phyloP scores from a whole-genome alignment of 1,139 yeast genomes.

The Pichia sp. region DNA sequence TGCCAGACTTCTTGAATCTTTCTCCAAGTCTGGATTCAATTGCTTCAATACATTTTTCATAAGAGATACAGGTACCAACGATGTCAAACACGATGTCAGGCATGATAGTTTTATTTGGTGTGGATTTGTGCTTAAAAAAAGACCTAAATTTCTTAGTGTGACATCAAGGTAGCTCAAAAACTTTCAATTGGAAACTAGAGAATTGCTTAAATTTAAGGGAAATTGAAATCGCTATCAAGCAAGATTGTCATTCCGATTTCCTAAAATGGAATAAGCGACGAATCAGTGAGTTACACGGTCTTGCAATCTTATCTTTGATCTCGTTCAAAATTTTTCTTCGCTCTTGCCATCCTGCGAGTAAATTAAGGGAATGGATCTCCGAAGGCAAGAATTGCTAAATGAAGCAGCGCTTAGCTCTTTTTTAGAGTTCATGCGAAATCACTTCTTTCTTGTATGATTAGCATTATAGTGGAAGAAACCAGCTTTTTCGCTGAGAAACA shows the following conservation, averaged over 20 bases:
- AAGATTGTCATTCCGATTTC: background rate
- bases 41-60: conserved; percentile 24
- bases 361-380: background rate
- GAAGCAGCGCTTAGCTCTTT: background rate
- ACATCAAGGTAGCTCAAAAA: no score
- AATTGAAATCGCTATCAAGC: background rate
- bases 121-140: no score
- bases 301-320: no score
- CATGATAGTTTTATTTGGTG: no score
- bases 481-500: no score
- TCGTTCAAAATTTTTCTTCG: background rate
- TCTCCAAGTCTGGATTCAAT: conserved; percentile 24
- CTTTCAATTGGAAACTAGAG: no score
- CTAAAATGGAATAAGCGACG: background rate
- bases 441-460: no score
- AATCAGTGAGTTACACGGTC: no score
- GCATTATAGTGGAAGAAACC: no score
- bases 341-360: no score
- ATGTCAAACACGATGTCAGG: conserved; percentile 29
- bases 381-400: background rate
- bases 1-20: conserved; percentile 21
- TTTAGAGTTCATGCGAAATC: background rate
- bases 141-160: no score
- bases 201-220: background rate
- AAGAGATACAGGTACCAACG: conserved; percentile 28